Conservation (phyloP, 805 yeast genomes). For the Saccharomycopsis schoenii region DNA sequence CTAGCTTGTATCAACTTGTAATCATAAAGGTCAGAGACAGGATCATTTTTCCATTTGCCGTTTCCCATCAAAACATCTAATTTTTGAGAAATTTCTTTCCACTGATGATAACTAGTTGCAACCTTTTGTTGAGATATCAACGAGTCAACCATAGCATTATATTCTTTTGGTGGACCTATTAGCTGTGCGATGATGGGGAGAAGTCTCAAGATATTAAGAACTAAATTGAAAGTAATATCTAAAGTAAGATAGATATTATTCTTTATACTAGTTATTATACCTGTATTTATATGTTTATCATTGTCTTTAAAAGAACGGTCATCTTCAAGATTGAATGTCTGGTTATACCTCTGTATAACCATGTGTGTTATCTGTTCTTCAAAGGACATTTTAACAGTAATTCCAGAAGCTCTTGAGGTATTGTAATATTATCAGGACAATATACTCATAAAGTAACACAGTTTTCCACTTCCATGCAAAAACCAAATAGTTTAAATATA, state of each 20-base stretch:
- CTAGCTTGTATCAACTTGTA: constrained; percentile 45
- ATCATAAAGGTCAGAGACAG: constrained; percentile 64
- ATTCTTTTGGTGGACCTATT: constrained; percentile 17
- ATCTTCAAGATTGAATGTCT: not conserved
- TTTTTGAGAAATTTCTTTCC: constrained; percentile 55
- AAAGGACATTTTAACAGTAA: not conserved
- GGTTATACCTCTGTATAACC: constrained; percentile 1
- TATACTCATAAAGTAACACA: too few relatives aligned
- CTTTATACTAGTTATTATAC: not conserved
- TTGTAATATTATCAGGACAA: not conserved
- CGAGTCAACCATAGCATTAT: constrained; percentile 15
- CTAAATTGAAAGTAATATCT: not conserved
- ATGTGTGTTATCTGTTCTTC: not conserved
- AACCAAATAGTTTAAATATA: too few relatives aligned
- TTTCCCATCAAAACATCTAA: constrained; percentile 59
- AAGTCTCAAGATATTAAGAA: constrained; percentile 5
- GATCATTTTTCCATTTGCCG: constrained; percentile 61
- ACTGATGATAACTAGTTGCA: constrained; percentile 45
- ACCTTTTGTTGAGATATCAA: constrained; percentile 35
- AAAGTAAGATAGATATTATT: not conserved
- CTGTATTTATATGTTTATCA: not conserved
- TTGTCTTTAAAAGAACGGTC: not conserved
- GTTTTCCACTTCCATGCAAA: too few relatives aligned
- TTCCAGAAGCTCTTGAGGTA: not conserved
- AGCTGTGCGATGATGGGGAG: constrained; percentile 11